Evolutionary conservation across 352 stramenopile species (phyloP), one percentile per base, ranked within the genome.

Genomic region (Phytophthora syringae): DNA sequence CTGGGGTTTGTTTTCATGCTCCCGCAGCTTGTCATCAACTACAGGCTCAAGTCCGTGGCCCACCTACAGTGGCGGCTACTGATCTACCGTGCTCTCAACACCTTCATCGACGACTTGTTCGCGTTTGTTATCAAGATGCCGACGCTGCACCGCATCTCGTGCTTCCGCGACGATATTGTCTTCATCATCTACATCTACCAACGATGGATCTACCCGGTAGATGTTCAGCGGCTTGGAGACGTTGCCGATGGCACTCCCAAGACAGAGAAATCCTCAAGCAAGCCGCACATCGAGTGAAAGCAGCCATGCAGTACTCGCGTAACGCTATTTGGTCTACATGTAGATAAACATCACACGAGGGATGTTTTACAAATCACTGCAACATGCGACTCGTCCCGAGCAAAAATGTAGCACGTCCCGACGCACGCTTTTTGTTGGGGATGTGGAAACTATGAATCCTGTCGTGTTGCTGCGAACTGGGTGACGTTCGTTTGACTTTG

Each of bases 41-140:
- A 97, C 63, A 86, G 92, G 57, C 79, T 98, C 43, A 97, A 98
- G 66, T 94, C 79, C 9, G 90, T 97, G 18, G 89, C 90, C 15
- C 92, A 98, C 52, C 61, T 98, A 37, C 90, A 95, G 56, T 99
- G 97, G 95, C 85, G 94, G 34, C 89, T 97, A 48, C 81, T 99
- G 49, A 89, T 98, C 51, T 99, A 99, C 79, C 84, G 86, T 27
- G 82, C 93, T 9, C 93, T 98, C 64, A 98, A 97, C 72, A 98
- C 92, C 9, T 98, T 98, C 72, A 94, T 98, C 50, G 92, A 98
- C 68, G 92, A 98, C 56, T 75, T 95, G 20, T 98, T 98, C 61
- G 92, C 92, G 1, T 97, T 93, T 60, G 77, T 98, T 28, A 95
- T 98, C 61, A 80, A 92, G 34, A 97, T 97, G 89, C 92, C 92